A percentile compares a stretch with the other conserved stretches of the same genome.
These are phyloP conservation scores for Paramecium sonneborni DNA, from an alignment of 73 alveolate genomes.

Conservation along the genomic window DNA sequence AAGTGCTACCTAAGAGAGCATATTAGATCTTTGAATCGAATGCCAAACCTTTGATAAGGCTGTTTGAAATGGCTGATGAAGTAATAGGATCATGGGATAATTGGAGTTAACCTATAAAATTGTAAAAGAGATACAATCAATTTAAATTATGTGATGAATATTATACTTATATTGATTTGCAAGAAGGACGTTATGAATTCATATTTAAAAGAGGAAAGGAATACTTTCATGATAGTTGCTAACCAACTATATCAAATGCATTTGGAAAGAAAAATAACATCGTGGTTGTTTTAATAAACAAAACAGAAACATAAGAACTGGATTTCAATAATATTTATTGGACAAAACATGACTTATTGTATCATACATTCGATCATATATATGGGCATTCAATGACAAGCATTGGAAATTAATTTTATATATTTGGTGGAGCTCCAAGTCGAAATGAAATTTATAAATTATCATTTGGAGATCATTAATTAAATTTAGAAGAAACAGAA, in stretches of 20 bases:
- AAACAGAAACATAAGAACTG: not conserved
- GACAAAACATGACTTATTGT: conserved; percentile 36
- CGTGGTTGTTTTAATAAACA: not conserved
- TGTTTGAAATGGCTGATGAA: conserved; percentile 25
- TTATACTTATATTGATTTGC: not conserved
- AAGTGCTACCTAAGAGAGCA: conserved; percentile 41
- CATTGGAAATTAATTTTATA: conserved; percentile 53
- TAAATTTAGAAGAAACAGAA: conserved; percentile 42
- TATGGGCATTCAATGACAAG: conserved; percentile 69
- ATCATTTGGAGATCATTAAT: conserved; percentile 44
- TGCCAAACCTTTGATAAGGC: conserved; percentile 19
- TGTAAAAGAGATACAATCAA: not conserved
- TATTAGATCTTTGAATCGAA: not conserved
- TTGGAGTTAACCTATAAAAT: conserved; percentile 24
- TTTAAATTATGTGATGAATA: not conserved
- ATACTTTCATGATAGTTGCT: conserved; percentile 55
- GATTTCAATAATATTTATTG: conserved; percentile 12
- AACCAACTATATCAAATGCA: not conserved
- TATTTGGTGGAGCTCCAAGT: conserved; percentile 61
- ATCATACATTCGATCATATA: conserved; percentile 45
- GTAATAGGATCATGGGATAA: conserved; percentile 55
- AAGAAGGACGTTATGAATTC: conserved; percentile 61
- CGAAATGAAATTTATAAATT: conserved; percentile 56
- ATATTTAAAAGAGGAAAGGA: conserved; percentile 50
- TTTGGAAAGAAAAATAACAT: conserved; percentile 46